phyloP scores from a whole-genome alignment of 139 green algal genomes.

The Picochlorum costavermella region DNA sequence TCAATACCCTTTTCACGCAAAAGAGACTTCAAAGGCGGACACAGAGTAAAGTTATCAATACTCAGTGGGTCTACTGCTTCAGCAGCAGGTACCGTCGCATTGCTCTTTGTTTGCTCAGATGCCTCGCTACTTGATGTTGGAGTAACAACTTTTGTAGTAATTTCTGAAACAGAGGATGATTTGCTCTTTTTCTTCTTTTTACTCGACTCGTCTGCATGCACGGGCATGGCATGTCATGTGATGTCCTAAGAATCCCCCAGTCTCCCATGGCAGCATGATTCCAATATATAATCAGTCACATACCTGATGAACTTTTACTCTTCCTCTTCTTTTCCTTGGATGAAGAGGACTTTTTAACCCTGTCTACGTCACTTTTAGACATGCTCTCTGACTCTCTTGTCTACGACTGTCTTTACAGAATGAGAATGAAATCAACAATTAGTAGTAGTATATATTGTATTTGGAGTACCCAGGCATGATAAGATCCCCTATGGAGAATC shows the following conservation, averaged over 20 bases:
- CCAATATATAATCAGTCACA: neutral
- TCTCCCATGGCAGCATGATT: neutral
- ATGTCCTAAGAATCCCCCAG: neutral
- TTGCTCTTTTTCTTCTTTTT: constrained; percentile 1
- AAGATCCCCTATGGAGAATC: too few species aligned
- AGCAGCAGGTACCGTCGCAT: constrained; percentile 1
- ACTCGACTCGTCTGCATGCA: constrained; percentile 1
- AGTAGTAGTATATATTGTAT: too few species aligned
- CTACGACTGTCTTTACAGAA: too few species aligned
- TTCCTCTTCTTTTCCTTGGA: too few species aligned
- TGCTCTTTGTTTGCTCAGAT: neutral
- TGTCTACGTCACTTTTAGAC: too few species aligned
- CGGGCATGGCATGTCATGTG: too few species aligned
- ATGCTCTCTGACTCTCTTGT: too few species aligned
- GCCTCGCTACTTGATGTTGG: constrained; percentile 1
- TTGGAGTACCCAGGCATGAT: too few species aligned
- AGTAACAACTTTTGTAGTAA: neutral
- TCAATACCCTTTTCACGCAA: constrained; percentile 76
- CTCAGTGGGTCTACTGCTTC: constrained; percentile 34
- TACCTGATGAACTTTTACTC: too few species aligned
- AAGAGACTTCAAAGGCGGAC: constrained; percentile 52
- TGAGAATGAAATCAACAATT: too few species aligned
- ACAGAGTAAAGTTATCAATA: constrained; percentile 76
- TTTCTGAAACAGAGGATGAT: constrained; percentile 6
- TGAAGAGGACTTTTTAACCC: too few species aligned